A percentile compares a stretch with the other conserved stretches of the same genome.
Conservation (phyloP, 768 basidiomycete species). For the Sporobolomyces pararoseus region DNA sequence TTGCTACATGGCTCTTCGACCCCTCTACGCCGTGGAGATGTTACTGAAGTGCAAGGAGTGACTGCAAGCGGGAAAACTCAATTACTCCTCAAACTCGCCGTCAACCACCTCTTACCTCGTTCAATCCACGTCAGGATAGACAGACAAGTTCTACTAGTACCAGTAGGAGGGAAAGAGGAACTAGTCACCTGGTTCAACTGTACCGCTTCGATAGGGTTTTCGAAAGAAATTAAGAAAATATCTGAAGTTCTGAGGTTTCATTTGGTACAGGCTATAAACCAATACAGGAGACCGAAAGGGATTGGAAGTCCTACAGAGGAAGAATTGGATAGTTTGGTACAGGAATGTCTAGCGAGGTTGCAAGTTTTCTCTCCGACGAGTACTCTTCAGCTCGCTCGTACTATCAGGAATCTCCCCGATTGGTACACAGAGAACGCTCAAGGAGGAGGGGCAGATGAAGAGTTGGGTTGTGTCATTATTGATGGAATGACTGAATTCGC, state of each 20-base stretch:
- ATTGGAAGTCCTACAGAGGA: slow-evolving; percentile 18
- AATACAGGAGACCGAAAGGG: slow-evolving; percentile 30
- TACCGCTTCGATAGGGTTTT: slow-evolving; percentile 59
- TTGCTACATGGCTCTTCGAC: slow-evolving; percentile 25
- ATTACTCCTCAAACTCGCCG: slow-evolving; percentile 64
- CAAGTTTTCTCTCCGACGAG: slow-evolving; percentile 69
- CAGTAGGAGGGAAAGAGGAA: slow-evolving; percentile 62
- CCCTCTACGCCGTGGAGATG: slow-evolving; percentile 58
- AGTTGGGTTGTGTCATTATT: slow-evolving; percentile 65
- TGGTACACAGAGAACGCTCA: slow-evolving; percentile 48
- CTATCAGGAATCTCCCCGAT: slow-evolving; percentile 58
- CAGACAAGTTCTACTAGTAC: slow-evolving; percentile 22
- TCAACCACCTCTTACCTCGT: slow-evolving; percentile 60
- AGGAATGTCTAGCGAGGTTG: slow-evolving; percentile 56
- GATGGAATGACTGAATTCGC: slow-evolving; percentile 74
- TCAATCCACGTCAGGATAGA: slow-evolving; percentile 28
- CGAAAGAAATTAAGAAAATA: slow-evolving; percentile 55
- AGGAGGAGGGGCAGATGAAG: slow-evolving; percentile 51
- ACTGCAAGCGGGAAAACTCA: slow-evolving; percentile 73
- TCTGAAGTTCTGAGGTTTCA: slow-evolving; percentile 55
- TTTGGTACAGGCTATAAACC: slow-evolving; percentile 46
- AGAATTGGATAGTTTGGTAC: slow-evolving; percentile 45
- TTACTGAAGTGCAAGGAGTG: slow-evolving; percentile 72
- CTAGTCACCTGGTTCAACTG: slow-evolving; percentile 67
- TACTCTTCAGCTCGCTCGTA: slow-evolving; percentile 65